phyloP scores from a whole-genome alignment of 805 yeast genomes.

The Zygotorulaspora danielsina region DNA sequence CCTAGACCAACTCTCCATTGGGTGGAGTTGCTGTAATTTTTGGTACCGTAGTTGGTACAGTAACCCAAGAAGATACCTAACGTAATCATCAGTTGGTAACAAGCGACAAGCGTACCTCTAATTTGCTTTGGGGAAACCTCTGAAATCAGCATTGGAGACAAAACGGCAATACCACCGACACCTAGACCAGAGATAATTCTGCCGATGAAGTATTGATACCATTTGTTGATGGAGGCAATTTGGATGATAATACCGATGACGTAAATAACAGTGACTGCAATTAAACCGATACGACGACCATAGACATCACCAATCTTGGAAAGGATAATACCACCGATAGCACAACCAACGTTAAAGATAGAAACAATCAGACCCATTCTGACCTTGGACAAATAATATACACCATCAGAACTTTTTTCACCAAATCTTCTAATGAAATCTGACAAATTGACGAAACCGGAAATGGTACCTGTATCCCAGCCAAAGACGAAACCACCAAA shows the following conservation, averaged over 20 bases:
- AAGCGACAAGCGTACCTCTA: conserved; percentile 67
- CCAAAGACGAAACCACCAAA: conserved; percentile 53
- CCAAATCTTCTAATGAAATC: conserved; percentile 60
- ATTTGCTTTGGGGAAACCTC: conserved; percentile 67
- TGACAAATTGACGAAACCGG: conserved; percentile 58
- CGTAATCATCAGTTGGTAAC: conserved; percentile 67
- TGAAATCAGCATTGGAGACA: conserved; percentile 68
- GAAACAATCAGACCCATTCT: conserved; percentile 56
- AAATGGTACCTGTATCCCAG: conserved; percentile 78
- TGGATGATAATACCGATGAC: conserved; percentile 44
- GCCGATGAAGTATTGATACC: not conserved
- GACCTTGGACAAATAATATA: conserved; percentile 44
- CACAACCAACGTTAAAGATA: conserved; percentile 71
- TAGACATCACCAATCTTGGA: conserved; percentile 57
- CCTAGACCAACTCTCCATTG: conserved; percentile 77
- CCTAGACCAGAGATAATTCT: conserved; percentile 48
- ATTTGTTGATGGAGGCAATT: not conserved
- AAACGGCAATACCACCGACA: conserved; percentile 73
- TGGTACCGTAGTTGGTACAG: conserved; percentile 68
- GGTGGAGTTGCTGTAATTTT: conserved; percentile 54
- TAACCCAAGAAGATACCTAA: conserved; percentile 73
- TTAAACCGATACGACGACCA: conserved; percentile 64
- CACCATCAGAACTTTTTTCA: conserved; percentile 40
- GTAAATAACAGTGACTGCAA: conserved; percentile 58
- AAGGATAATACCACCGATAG: conserved; percentile 58